Conservation (phyloP, 257 asterid genomes). For the Solanum pennellii region DNA sequence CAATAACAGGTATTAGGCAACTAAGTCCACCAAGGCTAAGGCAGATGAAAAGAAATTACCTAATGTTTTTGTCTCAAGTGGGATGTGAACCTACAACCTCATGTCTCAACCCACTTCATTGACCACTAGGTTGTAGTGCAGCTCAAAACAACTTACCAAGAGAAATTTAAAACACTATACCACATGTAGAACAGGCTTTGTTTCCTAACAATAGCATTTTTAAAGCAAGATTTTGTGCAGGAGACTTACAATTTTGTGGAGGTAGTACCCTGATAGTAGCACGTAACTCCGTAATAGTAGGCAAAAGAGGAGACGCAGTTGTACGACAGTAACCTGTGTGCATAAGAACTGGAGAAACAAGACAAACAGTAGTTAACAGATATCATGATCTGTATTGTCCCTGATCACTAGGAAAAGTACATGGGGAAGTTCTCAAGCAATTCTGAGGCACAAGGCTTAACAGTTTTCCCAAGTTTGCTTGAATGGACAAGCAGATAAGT, state of each 20-base stretch:
- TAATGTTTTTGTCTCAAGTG: not conserved
- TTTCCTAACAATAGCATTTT: not conserved
- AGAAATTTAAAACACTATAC: not conserved
- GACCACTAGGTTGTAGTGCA: not conserved
- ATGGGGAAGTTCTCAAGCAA: not conserved
- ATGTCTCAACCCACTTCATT: not conserved
- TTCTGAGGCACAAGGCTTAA: not conserved
- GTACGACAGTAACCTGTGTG: constrained; percentile 95
- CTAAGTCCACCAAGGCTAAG: not conserved
- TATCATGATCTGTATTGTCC: not conserved
- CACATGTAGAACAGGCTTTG: not conserved
- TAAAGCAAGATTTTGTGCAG: not conserved
- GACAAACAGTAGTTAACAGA: constrained; percentile 16
- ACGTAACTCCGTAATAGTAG: constrained; percentile 72
- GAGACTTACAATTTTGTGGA: constrained; percentile 77
- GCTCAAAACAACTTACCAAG: not conserved
- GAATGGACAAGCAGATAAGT: not conserved
- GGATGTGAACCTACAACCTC: not conserved
- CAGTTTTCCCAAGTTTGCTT: not conserved
- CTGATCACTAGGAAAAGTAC: not conserved
- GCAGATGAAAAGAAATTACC: not conserved
- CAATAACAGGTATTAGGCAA: not conserved
- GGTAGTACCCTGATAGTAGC: constrained; percentile 90
- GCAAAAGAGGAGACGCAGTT: constrained; percentile 86
- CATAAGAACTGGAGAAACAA: constrained; percentile 73